Conservation (phyloP, 495 filamentous ascomycete species). For the Xylaria cubensis region DNA sequence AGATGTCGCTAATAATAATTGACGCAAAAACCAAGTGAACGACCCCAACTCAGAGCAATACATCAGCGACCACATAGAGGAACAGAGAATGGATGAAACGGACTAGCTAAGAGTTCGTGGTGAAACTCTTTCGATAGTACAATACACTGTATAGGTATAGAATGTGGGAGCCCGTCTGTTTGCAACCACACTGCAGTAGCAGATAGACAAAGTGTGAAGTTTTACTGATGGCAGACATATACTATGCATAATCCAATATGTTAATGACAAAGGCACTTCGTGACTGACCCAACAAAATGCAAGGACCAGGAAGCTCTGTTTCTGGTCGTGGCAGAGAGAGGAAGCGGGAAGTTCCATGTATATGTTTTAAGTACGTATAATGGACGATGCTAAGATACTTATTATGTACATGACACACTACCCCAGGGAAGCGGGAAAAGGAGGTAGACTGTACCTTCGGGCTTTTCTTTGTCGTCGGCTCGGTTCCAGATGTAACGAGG, state of each 20-base stretch:
- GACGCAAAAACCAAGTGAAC: conserved; percentile 11
- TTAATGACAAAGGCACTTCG: not conserved
- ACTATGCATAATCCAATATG: conserved; percentile 3
- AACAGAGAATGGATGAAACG: not conserved
- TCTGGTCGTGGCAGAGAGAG: not conserved
- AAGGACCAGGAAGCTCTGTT: conserved; percentile 5
- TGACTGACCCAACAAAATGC: not conserved
- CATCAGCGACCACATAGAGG: not conserved
- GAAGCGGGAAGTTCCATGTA: conserved; percentile 14
- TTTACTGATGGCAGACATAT: not conserved
- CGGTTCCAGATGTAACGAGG: conserved; percentile 11
- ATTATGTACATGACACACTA: not conserved
- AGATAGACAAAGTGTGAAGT: conserved; percentile 12
- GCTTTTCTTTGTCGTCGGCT: not conserved
- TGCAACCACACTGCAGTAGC: not conserved
- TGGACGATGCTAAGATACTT: conserved; percentile 4
- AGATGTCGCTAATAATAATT: conserved; percentile 11
- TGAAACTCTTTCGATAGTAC: not conserved
- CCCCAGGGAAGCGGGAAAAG: not conserved
- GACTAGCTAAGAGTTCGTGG: not conserved
- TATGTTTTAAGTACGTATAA: not conserved
- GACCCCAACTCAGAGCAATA: conserved; percentile 3
- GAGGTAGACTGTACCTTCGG: conserved; percentile 11
- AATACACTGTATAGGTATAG: not conserved
- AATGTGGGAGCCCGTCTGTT: not conserved